Evolutionary conservation across 768 basidiomycete genomes (phyloP), one percentile per base, ranked within the genome.

Genomic region (Pluteus cervinus): DNA sequence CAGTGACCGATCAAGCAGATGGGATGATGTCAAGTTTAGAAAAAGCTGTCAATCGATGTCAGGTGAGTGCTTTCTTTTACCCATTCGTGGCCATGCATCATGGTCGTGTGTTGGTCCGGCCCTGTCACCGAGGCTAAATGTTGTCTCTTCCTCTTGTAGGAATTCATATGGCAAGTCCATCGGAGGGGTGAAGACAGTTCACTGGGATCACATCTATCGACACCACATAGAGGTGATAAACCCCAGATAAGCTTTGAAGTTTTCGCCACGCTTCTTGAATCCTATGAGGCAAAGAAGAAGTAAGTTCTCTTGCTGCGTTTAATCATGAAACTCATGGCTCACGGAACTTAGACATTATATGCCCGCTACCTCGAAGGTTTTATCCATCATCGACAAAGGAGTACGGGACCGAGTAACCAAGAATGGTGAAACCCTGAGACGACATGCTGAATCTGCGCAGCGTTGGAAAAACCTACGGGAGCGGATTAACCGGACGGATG

Each of bases 21-120:
- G 90, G 89, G 17, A 96, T 98, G 94, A 94, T 98, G 90, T 78
- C 78, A 20, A 88, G 87, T 52, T 63, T 99, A 48, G 89, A 97
- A 64, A 98, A 94, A 58, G 90, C 87, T 7, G 80, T 94, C 29
- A 81, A 80, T 51, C 79, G 86, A 46, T 93, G 90, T 66, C 85
- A 88, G 68, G 90, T 89, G 50, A 45, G 79, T 52, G 32, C 39
- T 55, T 6, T n/a, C 26, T 36, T 20, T 33, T 24, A 25, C 33
- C 33, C 24, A 6, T 29, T 17, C n/a, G n/a, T 23, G 8, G 20
- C 11, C n/a, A n/a, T n/a, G n/a, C n/a, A n/a, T n/a, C n/a, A n/a
- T n/a, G n/a, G n/a, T n/a, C n/a, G n/a, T n/a, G n/a, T n/a, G n/a
- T n/a, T n/a, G n/a, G n/a, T n/a, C n/a, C n/a, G n/a, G n/a, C n/a